Evolutionary conservation across 345 rosid genomes (phyloP).

Genomic region (Boechera stricta): DNA sequence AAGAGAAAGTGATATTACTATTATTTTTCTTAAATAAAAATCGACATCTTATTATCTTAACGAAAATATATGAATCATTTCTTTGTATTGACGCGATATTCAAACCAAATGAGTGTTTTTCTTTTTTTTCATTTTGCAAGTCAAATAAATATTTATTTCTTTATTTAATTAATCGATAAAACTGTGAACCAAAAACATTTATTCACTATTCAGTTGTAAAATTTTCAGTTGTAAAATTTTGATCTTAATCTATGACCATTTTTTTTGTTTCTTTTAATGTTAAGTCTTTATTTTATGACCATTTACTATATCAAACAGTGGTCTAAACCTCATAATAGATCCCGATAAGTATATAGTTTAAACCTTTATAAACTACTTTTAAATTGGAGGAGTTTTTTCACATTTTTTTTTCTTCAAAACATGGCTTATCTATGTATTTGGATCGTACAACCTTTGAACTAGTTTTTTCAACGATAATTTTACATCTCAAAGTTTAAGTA

Average conservation of each 20-base stretch:
- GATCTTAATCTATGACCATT: not conserved
- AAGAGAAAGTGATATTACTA: not conserved
- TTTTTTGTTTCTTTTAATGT: too few relatives aligned
- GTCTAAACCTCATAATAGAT: not conserved
- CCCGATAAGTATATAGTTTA: not conserved
- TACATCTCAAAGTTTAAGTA: too few relatives aligned
- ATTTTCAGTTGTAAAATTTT: not conserved
- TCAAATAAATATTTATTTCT: not conserved
- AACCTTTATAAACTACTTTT: too few relatives aligned
- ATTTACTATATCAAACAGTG: not conserved
- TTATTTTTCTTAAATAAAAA: not conserved
- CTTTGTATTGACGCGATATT: slow-evolving; percentile 10
- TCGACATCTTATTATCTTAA: not conserved
- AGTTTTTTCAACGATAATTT: too few relatives aligned
- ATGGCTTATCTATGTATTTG: too few relatives aligned
- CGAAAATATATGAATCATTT: not conserved
- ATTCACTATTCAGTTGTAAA: not conserved
- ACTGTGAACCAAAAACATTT: not conserved
- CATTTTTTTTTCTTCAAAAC: too few relatives aligned
- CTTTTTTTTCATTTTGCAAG: not conserved
- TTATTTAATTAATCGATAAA: not conserved
- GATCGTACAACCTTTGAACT: too few relatives aligned
- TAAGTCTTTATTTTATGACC: too few relatives aligned
- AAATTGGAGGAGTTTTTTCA: too few relatives aligned
- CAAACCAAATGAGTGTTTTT: not conserved